phyloP scores from a whole-genome alignment of 495 filamentous ascomycete genomes.

The Apodospora peruviana region DNA sequence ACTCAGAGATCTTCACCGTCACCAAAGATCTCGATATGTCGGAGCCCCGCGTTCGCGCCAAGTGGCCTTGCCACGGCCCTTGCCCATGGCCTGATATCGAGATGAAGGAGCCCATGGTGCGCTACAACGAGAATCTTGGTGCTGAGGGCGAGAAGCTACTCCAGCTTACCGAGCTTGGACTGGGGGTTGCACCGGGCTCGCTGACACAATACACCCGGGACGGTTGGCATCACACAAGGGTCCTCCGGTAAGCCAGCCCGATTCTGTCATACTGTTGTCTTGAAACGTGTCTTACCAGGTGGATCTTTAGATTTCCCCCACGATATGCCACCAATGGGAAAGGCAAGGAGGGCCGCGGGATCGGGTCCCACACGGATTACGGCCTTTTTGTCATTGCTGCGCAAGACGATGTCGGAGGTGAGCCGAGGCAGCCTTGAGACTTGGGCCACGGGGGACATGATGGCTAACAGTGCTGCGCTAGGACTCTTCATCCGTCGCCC shows the following conservation, averaged over 20 bases:
- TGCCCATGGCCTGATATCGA: slow-evolving; percentile 38
- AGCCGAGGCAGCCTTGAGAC: not conserved
- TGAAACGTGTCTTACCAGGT: slow-evolving; percentile 2
- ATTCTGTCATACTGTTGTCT: slow-evolving; percentile 1
- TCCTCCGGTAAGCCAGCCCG: slow-evolving; percentile 25
- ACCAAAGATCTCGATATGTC: slow-evolving; percentile 34
- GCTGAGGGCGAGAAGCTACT: slow-evolving; percentile 34
- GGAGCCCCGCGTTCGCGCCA: slow-evolving; percentile 29
- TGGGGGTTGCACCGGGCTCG: slow-evolving; percentile 21
- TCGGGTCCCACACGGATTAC: slow-evolving; percentile 44
- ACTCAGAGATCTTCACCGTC: slow-evolving; percentile 45
- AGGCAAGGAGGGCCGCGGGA: slow-evolving; percentile 38
- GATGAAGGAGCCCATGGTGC: slow-evolving; percentile 29
- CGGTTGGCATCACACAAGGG: slow-evolving; percentile 43
- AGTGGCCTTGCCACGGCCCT: slow-evolving; percentile 42
- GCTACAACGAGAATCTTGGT: slow-evolving; percentile 26
- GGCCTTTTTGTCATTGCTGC: slow-evolving; percentile 40
- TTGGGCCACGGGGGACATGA: not conserved
- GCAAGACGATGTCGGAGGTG: slow-evolving; percentile 40
- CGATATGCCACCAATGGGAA: slow-evolving; percentile 37
- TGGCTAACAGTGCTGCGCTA: not conserved
- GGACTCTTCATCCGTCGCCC: slow-evolving; percentile 38
- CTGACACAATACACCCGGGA: slow-evolving; percentile 33
- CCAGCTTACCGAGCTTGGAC: slow-evolving; percentile 30
- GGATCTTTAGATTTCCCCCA: slow-evolving; percentile 29